Evolutionary conservation across 2,329 filamentous ascomycete genomes (phyloP), one percentile per base, ranked within the genome.

Genomic region (Fusarium newnesense): DNA sequence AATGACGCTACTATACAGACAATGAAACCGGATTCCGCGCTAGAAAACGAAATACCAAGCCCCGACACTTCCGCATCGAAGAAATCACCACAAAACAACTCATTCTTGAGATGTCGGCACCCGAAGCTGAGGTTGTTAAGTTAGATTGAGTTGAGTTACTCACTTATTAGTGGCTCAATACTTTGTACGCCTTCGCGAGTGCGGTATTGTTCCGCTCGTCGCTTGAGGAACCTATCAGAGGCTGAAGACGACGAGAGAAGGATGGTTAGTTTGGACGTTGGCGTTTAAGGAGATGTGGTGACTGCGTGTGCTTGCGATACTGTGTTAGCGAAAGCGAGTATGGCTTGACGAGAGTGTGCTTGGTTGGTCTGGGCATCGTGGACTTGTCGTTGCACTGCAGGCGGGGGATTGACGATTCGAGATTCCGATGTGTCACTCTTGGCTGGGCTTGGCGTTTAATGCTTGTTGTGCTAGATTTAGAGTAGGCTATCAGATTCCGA

Each of bases 161-260:
- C 4, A n/a, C 18, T 42, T 13, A 21, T 19, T 42, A 44, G 64
- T 70, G 46, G 36, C 32, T 52, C 52, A 64, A 69, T 70, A 70
- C 34, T 54, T 60, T 32, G 44, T 69, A 46, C 59, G 40, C 67
- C 62, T 50, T 73, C 54, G 63, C 59, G 28, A 28, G 53, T 58
- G 71, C 71, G 71, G 71, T 67, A 56, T 39, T 26, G 43, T 74
- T 74, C 71, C 71, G 71, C 39, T 9, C 15, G 56, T 74, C 71
- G 71, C 71, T 74, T 74, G 54, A 24, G 9, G 10, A 21, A 5
- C 71, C 71, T 74, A 72, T 74, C 63, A 62, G 43, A 37, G 32
- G 15, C 28, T 43, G 30, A 58, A 64, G 60, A 43, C 26, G 39
- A 54, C 69, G 67, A 60, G 50, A 49, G 53, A 34, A 64, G 54